Evolutionary conservation across 2,329 filamentous ascomycete species (phyloP).

Genomic region (Thielaviopsis cerberus): DNA sequence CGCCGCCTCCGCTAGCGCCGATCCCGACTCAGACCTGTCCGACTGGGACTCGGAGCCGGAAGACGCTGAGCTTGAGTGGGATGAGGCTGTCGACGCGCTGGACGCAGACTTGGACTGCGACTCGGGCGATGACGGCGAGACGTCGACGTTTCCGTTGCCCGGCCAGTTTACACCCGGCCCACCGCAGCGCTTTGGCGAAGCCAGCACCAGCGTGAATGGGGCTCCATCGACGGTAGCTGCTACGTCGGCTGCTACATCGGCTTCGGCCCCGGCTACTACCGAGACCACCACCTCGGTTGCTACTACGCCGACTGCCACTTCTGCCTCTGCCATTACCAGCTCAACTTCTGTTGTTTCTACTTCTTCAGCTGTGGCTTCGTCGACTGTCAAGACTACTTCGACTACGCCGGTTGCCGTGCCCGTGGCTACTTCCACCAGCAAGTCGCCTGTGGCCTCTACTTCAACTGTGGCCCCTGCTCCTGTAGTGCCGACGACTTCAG

Average conservation of each 20-base stretch:
- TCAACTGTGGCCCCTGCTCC: too few relatives aligned
- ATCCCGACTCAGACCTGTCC: slow-evolving; percentile 1
- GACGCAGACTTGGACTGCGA: slow-evolving; percentile 2
- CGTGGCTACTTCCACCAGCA: too few relatives aligned
- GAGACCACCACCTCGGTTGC: too few relatives aligned
- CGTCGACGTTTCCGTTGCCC: not conserved
- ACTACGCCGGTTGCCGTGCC: not conserved
- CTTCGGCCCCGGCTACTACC: not conserved
- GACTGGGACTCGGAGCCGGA: slow-evolving; percentile 10
- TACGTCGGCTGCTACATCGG: not conserved
- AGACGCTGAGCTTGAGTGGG: slow-evolving; percentile 6
- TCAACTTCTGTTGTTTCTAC: not conserved
- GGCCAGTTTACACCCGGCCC: not conserved
- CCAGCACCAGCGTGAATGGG: not conserved
- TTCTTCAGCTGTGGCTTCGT: not conserved
- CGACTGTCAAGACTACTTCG: not conserved
- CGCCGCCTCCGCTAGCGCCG: not conserved
- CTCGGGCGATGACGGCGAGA: not conserved
- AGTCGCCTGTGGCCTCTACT: too few relatives aligned
- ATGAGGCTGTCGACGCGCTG: not conserved
- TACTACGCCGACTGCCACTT: too few relatives aligned
- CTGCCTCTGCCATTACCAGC: too few relatives aligned
- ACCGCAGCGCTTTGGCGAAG: not conserved
- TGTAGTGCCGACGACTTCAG: not conserved
- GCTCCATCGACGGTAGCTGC: not conserved